Conservation (phyloP, 2,329 filamentous ascomycete species). For the Aspergillus ochraceoroseus region DNA sequence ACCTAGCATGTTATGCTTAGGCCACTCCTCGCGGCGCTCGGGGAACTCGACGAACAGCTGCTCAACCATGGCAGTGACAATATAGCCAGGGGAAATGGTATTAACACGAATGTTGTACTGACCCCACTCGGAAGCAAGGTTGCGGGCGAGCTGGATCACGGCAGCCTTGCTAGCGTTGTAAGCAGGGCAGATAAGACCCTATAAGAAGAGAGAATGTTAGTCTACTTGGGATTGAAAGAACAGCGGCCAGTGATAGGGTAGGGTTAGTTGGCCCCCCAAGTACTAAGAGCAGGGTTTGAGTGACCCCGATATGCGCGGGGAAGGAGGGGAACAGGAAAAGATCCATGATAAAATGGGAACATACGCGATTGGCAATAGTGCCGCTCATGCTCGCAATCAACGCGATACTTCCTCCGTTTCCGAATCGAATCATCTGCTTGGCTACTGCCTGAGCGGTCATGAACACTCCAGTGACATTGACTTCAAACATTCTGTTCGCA, state of each 20-base stretch:
- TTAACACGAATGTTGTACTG: conserved; percentile 48
- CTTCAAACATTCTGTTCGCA: conserved; percentile 58
- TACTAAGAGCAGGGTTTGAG: conserved; percentile 5
- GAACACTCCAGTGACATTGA: conserved; percentile 59
- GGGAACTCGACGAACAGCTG: conserved; percentile 58
- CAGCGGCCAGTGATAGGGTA: neutral
- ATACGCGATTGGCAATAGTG: conserved; percentile 51
- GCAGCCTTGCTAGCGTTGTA: conserved; percentile 49
- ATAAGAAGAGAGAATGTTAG: conserved; percentile 6
- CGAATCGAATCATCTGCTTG: conserved; percentile 59
- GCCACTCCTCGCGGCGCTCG: conserved; percentile 74
- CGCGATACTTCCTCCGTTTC: conserved; percentile 56
- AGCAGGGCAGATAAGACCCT: conserved; percentile 47
- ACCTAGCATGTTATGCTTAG: conserved; percentile 78
- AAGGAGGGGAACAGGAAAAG: conserved; percentile 1
- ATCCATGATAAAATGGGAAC: conserved; percentile 8
- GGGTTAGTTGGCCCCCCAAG: too few species aligned
- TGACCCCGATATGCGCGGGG: conserved; percentile 3
- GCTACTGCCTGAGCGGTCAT: conserved; percentile 61
- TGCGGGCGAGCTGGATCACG: conserved; percentile 46
- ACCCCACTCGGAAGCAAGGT: conserved; percentile 49
- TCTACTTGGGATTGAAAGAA: neutral
- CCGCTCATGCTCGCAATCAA: conserved; percentile 62
- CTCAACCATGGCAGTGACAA: conserved; percentile 46
- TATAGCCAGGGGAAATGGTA: conserved; percentile 47